Evolutionary conservation across 805 yeast genomes (phyloP).

Genomic region (Candida gorgasii): DNA sequence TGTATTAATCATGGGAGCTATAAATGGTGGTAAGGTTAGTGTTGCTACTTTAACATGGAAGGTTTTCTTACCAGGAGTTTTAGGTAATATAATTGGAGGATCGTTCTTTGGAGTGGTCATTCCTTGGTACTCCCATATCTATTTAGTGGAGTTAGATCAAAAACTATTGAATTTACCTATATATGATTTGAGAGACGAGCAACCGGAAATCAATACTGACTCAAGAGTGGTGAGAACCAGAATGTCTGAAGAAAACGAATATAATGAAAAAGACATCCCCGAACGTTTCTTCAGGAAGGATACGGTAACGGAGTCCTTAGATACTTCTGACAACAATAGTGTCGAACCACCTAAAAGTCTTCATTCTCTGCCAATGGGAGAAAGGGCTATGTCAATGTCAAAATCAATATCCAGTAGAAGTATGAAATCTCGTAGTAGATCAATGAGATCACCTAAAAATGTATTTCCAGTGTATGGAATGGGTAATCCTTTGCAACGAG

Average conservation of each 20-base stretch:
- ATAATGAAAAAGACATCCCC: constrained; percentile 12
- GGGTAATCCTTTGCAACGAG: constrained; percentile 64
- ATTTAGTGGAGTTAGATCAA: constrained; percentile 72
- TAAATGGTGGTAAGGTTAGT: constrained; percentile 59
- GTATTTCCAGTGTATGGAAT: constrained; percentile 80
- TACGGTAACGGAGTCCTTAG: constrained; percentile 1
- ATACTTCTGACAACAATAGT: constrained; percentile 9
- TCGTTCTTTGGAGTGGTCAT: constrained; percentile 58
- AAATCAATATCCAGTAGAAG: constrained; percentile 3
- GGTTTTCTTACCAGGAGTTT: constrained; percentile 62
- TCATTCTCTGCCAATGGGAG: neutral
- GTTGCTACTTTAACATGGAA: constrained; percentile 74
- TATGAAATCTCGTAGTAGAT: constrained; percentile 5
- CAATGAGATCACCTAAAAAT: constrained; percentile 60
- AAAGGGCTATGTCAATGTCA: constrained; percentile 1
- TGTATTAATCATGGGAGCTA: constrained; percentile 61
- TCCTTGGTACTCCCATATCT: constrained; percentile 74
- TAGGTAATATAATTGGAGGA: constrained; percentile 86
- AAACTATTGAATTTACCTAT: constrained; percentile 60
- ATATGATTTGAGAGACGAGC: constrained; percentile 75
- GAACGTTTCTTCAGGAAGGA: neutral
- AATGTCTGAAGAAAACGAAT: constrained; percentile 6
- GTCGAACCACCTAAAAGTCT: constrained; percentile 12
- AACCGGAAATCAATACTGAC: constrained; percentile 74
- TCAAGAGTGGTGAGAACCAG: constrained; percentile 68